phyloP scores from a whole-genome alignment of 176 grass and related monocot species.

The Areca catechu region DNA sequence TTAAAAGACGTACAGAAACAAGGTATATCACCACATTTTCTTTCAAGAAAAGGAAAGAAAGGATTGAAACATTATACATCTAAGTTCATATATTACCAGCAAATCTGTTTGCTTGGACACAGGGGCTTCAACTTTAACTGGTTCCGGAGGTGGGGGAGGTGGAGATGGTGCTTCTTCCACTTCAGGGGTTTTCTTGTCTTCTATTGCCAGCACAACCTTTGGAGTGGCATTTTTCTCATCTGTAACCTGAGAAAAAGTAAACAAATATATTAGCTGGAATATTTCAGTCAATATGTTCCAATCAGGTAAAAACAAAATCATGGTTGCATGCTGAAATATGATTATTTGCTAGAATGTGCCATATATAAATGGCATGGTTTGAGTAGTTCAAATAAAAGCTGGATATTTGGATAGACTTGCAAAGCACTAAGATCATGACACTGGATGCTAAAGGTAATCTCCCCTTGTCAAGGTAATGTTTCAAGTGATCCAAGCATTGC shows the following conservation, averaged over 20 bases:
- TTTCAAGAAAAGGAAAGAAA: too few relatives aligned
- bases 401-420: too few relatives aligned
- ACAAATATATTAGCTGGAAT: conserved; percentile 1
- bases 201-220: conserved; percentile 52
- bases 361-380: too few relatives aligned
- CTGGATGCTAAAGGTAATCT: too few relatives aligned
- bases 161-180: conserved; percentile 35
- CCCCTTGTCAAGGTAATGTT: too few relatives aligned
- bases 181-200: conserved; percentile 57
- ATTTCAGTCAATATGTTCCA: too few relatives aligned
- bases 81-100: conserved; percentile 34
- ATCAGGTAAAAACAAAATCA: not conserved
- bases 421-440: too few relatives aligned
- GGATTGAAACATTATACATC: too few relatives aligned
- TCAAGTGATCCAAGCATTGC: too few relatives aligned
- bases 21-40: too few relatives aligned
- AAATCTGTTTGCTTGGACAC: conserved; percentile 48
- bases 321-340: not conserved
- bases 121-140: conserved; percentile 33
- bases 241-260: conserved; percentile 21
- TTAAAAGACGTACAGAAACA: not conserved
- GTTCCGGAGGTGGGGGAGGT: conserved; percentile 37
- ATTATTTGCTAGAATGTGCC: too few relatives aligned
- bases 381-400: too few relatives aligned
- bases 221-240: conserved; percentile 24